These are phyloP conservation scores for Termitomyces sp. DNA, from an alignment of 768 basidiomycete species.

Conservation along the genomic window DNA sequence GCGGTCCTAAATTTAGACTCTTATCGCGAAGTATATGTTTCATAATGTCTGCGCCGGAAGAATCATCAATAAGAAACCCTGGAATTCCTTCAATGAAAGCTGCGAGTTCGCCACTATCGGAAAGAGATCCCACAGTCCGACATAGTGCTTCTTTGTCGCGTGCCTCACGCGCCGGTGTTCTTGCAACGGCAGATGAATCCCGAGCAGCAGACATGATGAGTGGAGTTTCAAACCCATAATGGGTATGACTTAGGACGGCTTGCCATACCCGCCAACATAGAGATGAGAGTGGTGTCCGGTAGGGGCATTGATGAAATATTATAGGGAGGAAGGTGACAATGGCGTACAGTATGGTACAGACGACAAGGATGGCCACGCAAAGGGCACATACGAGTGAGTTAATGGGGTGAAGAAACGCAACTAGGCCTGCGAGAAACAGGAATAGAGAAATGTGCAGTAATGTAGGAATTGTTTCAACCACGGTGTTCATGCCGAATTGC, in stretches of 20 bases:
- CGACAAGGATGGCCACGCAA: conserved; percentile 21
- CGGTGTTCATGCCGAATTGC: conserved; percentile 27
- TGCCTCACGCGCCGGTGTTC: conserved; percentile 20
- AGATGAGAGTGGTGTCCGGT: conserved; percentile 28
- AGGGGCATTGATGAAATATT: conserved; percentile 26
- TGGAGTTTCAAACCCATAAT: neutral
- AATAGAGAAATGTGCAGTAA: conserved; percentile 43
- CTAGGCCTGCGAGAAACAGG: conserved; percentile 42
- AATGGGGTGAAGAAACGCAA: conserved; percentile 33
- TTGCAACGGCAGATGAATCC: conserved; percentile 22
- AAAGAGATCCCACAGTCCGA: conserved; percentile 27
- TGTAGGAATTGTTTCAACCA: conserved; percentile 35
- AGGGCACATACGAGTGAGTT: conserved; percentile 25
- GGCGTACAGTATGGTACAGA: conserved; percentile 23
- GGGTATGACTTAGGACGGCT: conserved; percentile 14
- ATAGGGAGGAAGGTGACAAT: conserved; percentile 26
- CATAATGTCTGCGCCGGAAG: conserved; percentile 1
- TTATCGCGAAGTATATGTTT: neutral
- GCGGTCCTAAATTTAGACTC: conserved; percentile 5
- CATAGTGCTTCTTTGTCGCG: conserved; percentile 30
- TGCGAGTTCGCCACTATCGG: conserved; percentile 26
- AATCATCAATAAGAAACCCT: conserved; percentile 4
- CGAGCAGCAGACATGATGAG: conserved; percentile 19
- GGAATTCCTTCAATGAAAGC: conserved; percentile 30
- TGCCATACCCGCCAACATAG: conserved; percentile 22